These are phyloP conservation scores for Pluteus cervinus DNA, from an alignment of 768 basidiomycete genomes.

Conservation along the genomic window DNA sequence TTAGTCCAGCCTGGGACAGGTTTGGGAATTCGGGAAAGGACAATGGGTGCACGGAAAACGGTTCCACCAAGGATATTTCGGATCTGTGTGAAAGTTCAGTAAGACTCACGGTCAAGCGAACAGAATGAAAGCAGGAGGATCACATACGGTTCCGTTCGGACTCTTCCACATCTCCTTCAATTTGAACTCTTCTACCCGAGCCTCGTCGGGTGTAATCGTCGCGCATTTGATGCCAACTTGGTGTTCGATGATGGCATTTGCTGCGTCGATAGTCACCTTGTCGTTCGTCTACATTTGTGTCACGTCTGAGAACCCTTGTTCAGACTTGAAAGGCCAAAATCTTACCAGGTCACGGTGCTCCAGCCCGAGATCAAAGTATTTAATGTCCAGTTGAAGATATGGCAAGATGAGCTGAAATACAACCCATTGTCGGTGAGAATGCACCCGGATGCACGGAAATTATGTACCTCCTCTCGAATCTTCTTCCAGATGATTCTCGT, in stretches of 20 bases:
- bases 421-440: neutral
- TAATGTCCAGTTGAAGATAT: constrained; percentile 92
- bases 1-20: constrained; percentile 96
- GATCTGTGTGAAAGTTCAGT: constrained; percentile 43
- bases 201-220: constrained; percentile 98
- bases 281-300: constrained; percentile 69
- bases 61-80: constrained; percentile 98
- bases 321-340: constrained; percentile 11
- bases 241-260: constrained; percentile 91
- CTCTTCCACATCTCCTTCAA: constrained; percentile 99
- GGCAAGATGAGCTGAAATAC: constrained; percentile 86
- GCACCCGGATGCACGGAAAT: constrained; percentile 1
- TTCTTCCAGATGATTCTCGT: constrained; percentile 99
- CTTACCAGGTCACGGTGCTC: constrained; percentile 85
- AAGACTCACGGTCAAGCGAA: neutral
- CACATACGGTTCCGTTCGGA: constrained; percentile 88
- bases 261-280: constrained; percentile 87
- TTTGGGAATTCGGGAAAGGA: constrained; percentile 83
- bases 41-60: constrained; percentile 98
- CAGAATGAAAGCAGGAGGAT: neutral
- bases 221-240: constrained; percentile 99
- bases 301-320: neutral
- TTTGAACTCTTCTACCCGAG: constrained; percentile 92
- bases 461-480: constrained; percentile 84
- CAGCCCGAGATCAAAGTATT: constrained; percentile 96